phyloP scores from a whole-genome alignment of 164 flowering plant species.

The Litsea cubeba region DNA sequence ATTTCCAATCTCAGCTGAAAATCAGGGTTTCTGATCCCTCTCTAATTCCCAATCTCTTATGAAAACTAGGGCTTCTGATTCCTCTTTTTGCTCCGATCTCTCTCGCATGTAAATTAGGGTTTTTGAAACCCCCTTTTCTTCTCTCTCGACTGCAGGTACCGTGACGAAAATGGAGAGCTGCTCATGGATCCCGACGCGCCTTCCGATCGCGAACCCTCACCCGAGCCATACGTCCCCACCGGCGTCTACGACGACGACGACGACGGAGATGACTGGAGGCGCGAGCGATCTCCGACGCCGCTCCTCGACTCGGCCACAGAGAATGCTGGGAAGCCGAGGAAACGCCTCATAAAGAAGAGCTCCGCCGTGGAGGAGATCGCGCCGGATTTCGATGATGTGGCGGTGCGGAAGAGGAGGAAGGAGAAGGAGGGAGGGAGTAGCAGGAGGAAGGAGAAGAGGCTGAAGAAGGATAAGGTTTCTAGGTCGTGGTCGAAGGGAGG shows the following conservation, averaged over 20 bases:
- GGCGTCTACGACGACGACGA: constrained; percentile 18
- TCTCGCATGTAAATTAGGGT: too few species aligned
- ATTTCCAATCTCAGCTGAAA: not conserved
- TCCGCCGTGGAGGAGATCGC: constrained; percentile 1
- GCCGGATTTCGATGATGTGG: constrained; percentile 18
- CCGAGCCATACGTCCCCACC: constrained; percentile 16
- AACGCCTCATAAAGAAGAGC: constrained; percentile 70
- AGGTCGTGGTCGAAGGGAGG: constrained; percentile 17
- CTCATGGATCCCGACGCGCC: constrained; percentile 65
- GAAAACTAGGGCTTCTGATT: too few species aligned
- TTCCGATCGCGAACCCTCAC: constrained; percentile 40
- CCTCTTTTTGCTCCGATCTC: too few species aligned
- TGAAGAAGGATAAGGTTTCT: constrained; percentile 29
- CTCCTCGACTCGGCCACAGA: constrained; percentile 8
- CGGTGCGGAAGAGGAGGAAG: constrained; percentile 34
- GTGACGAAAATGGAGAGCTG: constrained; percentile 85
- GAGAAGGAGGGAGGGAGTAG: constrained; percentile 21
- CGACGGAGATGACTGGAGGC: constrained; percentile 27
- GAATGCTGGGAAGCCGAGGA: constrained; percentile 48
- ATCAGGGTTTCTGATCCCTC: constrained; percentile 3
- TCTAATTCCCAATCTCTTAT: not conserved
- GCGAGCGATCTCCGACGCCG: constrained; percentile 54
- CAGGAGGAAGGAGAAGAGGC: constrained; percentile 37
- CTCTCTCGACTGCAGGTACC: constrained; percentile 34
- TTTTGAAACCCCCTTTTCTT: not conserved